A percentile compares a stretch with the other conserved stretches of the same genome.
Conservation (phyloP, 169 alveolate genomes). For the Plasmodium ovale region DNA sequence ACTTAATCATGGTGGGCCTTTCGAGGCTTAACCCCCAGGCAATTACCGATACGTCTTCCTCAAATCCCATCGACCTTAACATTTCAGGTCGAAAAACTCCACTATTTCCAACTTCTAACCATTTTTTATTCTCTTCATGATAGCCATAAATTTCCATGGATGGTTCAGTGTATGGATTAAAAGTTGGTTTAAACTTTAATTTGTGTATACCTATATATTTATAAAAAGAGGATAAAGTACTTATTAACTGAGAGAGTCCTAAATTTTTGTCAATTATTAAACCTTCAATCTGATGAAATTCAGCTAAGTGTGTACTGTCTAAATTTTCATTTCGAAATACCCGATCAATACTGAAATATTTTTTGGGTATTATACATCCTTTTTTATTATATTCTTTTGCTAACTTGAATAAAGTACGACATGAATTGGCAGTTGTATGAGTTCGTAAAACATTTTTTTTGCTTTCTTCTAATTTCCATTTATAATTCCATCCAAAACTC, state of each 20-base stretch:
- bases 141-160: conserved; percentile 99
- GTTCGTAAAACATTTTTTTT: conserved; percentile 93
- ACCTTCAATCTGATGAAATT: conserved; percentile 99
- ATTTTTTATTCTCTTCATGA: conserved; percentile 95
- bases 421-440: conserved; percentile 99
- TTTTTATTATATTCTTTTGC: conserved; percentile 92
- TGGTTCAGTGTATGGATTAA: conserved; percentile 99
- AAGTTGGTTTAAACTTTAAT: conserved; percentile 98
- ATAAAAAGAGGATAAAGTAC: conserved; percentile 93
- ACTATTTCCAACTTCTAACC: conserved; percentile 99
- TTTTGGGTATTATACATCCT: conserved; percentile 89
- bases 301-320: conserved; percentile 99
- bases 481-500: conserved; percentile 98
- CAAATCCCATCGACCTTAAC: conserved; percentile 99
- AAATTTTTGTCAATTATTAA: conserved; percentile 94
- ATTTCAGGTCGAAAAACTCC: conserved; percentile 99
- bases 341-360: conserved; percentile 98
- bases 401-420: conserved; percentile 93
- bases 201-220: conserved; percentile 93
- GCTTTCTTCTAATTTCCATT: conserved; percentile 94
- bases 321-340: conserved; percentile 99
- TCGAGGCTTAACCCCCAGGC: conserved; percentile 99
- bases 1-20: conserved; percentile 99
- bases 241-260: conserved; percentile 94
- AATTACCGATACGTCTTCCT: conserved; percentile 96